A percentile compares a stretch with the other conserved stretches of the same genome.
Conservation (phyloP, 2,329 filamentous ascomycete genomes). For the Daldinia eschscholtzii region DNA sequence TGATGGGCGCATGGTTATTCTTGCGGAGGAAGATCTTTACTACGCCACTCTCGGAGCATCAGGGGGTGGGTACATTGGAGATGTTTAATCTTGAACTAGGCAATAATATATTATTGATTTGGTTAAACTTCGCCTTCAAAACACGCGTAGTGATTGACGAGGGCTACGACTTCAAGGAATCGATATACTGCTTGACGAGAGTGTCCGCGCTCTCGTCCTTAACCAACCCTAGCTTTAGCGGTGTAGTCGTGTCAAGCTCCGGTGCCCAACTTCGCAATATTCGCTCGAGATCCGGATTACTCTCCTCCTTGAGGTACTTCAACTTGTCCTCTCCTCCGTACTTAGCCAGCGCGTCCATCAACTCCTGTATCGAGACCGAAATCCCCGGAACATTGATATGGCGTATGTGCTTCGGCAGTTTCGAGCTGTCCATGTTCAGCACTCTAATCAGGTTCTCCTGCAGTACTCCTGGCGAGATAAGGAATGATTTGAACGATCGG, state of each 20-base stretch:
- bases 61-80: conserved; percentile 43
- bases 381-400: conserved; percentile 71
- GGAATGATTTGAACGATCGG: conserved; percentile 64
- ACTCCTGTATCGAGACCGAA: conserved; percentile 69
- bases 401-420: conserved; percentile 61
- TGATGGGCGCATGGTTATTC: conserved; percentile 57
- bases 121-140: not conserved
- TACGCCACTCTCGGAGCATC: conserved; percentile 54
- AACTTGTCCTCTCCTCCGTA: conserved; percentile 68
- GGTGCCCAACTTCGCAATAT: conserved; percentile 72
- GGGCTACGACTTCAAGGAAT: conserved; percentile 51
- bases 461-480: conserved; percentile 66
- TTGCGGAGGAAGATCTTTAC: conserved; percentile 58
- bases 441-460: conserved; percentile 66
- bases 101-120: not conserved
- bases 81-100: conserved; percentile 1
- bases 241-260: conserved; percentile 66
- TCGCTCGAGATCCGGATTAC: conserved; percentile 65
- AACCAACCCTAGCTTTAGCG: conserved; percentile 64
- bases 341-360: conserved; percentile 69
- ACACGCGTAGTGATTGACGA: not conserved
- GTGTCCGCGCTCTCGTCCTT: conserved; percentile 66
- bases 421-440: conserved; percentile 55
- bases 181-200: conserved; percentile 68
- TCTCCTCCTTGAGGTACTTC: conserved; percentile 65